Base-by-base conservation (phyloP, 108 stramenopile genomes). In the Skeletonema marinoi region DNA sequence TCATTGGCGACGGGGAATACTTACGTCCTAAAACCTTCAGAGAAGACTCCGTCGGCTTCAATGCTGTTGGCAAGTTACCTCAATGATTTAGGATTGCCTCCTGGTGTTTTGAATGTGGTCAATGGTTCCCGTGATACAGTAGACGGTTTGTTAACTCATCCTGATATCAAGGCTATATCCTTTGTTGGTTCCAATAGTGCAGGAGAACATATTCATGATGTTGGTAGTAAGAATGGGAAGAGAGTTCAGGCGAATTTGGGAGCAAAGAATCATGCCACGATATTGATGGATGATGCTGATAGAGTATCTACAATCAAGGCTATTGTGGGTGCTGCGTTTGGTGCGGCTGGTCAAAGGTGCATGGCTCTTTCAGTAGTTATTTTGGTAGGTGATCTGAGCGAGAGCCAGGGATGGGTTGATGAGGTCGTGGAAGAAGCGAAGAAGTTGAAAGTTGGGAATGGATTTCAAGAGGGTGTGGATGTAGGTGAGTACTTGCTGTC, bases 341-440 rank as follows among this genome's bases (percentile, higher is more conserved):
- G 98, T 4, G 97, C 97, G 12, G 97, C 98, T 2, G 98, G 98
- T 31, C 96, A 98, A 85, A 82, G 98, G 36, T 99, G 98, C 80
- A 99, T 99, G 98, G 97, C 98, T 39, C 69, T 98, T 17, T 82
- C 79, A 60, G 85, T 84, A 4, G 75, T 89, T 16, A 85, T 98
- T 38, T 81, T 98, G 60, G 98, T 99, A 11, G 97, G 97, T 4
- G 85, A 86, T 6, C 4, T 33, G 44, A 66, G 60, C 2, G 79
- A 84, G 25, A 79, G 78, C 7, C 32, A 68, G 65, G 71, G 75
- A 36, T 92, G 90, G 90, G 60, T 90, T 19, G 66, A 75, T 16
- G 88, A 91, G 61, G 62, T 94, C 54, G 84, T 76, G 13, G 71
- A 72, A 16, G 85, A 88, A 74, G 93, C 88, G 6, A 65, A 71